phyloP scores from a whole-genome alignment of 257 asterid genomes.

The Mitragyna speciosa region DNA sequence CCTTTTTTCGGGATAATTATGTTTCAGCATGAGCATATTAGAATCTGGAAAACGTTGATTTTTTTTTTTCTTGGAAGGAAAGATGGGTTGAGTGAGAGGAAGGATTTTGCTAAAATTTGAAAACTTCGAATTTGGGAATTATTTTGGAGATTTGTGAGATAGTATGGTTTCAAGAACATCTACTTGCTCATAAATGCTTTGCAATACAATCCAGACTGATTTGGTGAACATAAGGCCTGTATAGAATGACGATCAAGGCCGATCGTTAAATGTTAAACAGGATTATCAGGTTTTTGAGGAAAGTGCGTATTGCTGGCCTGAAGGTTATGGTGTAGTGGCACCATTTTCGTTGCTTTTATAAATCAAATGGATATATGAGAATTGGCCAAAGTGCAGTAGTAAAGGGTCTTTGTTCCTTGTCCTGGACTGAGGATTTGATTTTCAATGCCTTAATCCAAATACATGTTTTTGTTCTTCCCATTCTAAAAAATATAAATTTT shows the following conservation, averaged over 20 bases:
- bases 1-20: not conserved
- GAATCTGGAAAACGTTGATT: not conserved
- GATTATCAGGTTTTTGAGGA: not conserved
- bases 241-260: no score
- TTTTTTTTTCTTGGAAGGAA: not conserved
- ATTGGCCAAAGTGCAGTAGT: not conserved
- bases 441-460: not conserved
- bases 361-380: not conserved
- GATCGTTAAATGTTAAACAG: not conserved
- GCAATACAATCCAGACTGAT: no score
- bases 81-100: not conserved
- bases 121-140: not conserved
- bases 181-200: not conserved
- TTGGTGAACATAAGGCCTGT: not conserved
- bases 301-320: not conserved
- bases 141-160: not conserved
- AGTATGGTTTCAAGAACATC: not conserved
- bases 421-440: not conserved
- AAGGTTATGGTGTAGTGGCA: not conserved
- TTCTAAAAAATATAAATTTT: not conserved
- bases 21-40: not conserved
- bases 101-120: not conserved
- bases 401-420: not conserved
- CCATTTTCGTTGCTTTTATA: not conserved
- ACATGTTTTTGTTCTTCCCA: not conserved